Evolutionary conservation across 805 yeast genomes (phyloP).

Genomic region (Huiozyma naganishii): DNA sequence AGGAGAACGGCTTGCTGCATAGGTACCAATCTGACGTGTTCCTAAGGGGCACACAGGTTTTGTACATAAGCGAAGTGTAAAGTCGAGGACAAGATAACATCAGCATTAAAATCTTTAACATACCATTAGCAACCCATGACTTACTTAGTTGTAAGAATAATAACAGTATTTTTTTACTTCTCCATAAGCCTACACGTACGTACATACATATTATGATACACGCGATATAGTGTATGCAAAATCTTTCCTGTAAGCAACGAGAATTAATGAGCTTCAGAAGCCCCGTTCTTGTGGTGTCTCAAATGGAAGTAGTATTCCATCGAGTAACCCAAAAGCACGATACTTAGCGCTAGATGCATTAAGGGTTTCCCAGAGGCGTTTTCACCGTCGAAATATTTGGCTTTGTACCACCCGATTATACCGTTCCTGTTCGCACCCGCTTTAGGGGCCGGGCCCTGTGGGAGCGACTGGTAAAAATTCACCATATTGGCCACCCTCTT

Average conservation of each 20-base stretch:
- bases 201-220: too few species aligned
- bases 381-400: constrained; percentile 75
- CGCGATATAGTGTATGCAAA: too few species aligned
- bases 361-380: constrained; percentile 79
- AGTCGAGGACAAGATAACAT: not conserved
- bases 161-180: too few species aligned
- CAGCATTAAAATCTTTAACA: not conserved
- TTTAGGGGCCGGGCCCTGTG: constrained; percentile 83
- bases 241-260: too few species aligned
- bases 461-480: constrained; percentile 88
- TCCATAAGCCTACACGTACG: too few species aligned
- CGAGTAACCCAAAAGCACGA: constrained; percentile 73
- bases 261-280: too few species aligned
- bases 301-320: constrained; percentile 90
- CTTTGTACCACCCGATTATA: constrained; percentile 68
- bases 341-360: constrained; percentile 59
- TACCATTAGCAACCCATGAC: not conserved
- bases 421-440: constrained; percentile 41
- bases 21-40: constrained; percentile 26
- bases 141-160: too few species aligned
- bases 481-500: constrained; percentile 94
- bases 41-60: constrained; percentile 29
- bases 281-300: constrained; percentile 40
- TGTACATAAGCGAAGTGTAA: constrained; percentile 28
- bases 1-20: constrained; percentile 22